Percentiles rank a stretch among this genome's conserved stretches.
These are phyloP conservation scores for Handroanthus guayacan DNA, from an alignment of 257 asterid species.

Conservation along the genomic window DNA sequence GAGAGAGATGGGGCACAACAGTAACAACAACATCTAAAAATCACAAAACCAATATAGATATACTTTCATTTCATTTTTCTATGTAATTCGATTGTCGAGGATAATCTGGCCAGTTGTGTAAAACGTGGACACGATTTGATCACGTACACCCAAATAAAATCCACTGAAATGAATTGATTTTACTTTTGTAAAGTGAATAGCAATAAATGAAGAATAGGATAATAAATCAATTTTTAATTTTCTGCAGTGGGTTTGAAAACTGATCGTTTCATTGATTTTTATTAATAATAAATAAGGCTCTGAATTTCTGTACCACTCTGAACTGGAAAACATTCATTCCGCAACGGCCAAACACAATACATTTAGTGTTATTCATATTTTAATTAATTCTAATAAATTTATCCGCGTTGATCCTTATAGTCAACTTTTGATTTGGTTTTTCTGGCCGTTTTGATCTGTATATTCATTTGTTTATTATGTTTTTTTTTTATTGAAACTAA, in stretches of 20 bases:
- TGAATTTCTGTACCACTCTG: constrained; percentile 39
- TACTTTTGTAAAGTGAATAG: constrained; percentile 20
- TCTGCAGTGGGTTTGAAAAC: constrained; percentile 31
- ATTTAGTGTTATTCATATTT: constrained; percentile 34
- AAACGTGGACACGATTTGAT: neutral
- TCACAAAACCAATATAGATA: too few relatives aligned
- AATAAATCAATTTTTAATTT: constrained; percentile 20
- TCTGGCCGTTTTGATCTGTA: too few relatives aligned
- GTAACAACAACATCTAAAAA: too few relatives aligned
- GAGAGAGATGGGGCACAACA: too few relatives aligned
- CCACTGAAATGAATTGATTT: neutral
- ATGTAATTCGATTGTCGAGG: too few relatives aligned
- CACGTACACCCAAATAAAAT: neutral
- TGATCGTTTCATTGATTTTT: constrained; percentile 26
- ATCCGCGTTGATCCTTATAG: neutral
- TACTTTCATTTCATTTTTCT: too few relatives aligned
- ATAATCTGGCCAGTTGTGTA: too few relatives aligned
- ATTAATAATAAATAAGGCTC: constrained; percentile 42
- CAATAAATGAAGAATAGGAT: constrained; percentile 26
- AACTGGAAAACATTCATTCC: constrained; percentile 44
- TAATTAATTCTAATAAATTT: neutral
- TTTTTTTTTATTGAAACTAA: too few relatives aligned
- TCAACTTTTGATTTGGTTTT: too few relatives aligned
- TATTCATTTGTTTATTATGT: too few relatives aligned
- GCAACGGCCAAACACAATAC: constrained; percentile 43